Conservation (phyloP, 2,329 filamentous ascomycete species). For the Orbilia javanica region DNA sequence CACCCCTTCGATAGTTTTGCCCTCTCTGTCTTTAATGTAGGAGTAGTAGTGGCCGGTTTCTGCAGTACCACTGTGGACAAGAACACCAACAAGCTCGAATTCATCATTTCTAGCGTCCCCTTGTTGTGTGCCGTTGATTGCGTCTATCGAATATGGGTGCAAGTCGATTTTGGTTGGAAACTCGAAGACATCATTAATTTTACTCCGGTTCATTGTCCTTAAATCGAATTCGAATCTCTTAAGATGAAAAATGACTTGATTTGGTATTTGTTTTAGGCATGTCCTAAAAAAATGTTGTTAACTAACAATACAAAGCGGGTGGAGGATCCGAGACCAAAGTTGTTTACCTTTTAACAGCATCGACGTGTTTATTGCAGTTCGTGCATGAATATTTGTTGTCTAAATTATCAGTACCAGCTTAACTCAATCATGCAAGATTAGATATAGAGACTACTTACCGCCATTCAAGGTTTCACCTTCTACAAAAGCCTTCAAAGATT, state of each 20-base stretch:
- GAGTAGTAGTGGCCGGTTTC: constrained; percentile 98
- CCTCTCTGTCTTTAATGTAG: constrained; percentile 84
- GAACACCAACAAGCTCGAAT: constrained; percentile 93
- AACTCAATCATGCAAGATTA: background rate
- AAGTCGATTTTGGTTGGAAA: constrained; percentile 89
- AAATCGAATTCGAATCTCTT: constrained; percentile 89
- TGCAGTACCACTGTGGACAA: constrained; percentile 92
- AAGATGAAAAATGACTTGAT: constrained; percentile 94
- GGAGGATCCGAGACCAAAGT: background rate
- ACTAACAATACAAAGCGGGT: constrained; percentile 22
- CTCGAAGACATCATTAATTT: constrained; percentile 94
- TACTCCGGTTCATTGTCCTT: constrained; percentile 81
- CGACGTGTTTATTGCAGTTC: constrained; percentile 86
- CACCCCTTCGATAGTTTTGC: constrained; percentile 66
- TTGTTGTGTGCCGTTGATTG: constrained; percentile 68
- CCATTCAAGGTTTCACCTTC: constrained; percentile 97
- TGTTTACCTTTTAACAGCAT: constrained; percentile 84
- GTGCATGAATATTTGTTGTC: constrained; percentile 99
- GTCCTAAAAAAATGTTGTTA: constrained; percentile 68
- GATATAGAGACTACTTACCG: constrained; percentile 66
- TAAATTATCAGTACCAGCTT: constrained; percentile 63
- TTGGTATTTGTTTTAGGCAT: constrained; percentile 90
- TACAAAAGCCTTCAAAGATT: constrained; percentile 94
- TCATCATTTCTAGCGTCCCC: constrained; percentile 72
- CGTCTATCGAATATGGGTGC: constrained; percentile 87